Evolutionary conservation across 2,329 filamentous ascomycete genomes (phyloP), one percentile per base, ranked within the genome.

Genomic region (Trichoderma breve): DNA sequence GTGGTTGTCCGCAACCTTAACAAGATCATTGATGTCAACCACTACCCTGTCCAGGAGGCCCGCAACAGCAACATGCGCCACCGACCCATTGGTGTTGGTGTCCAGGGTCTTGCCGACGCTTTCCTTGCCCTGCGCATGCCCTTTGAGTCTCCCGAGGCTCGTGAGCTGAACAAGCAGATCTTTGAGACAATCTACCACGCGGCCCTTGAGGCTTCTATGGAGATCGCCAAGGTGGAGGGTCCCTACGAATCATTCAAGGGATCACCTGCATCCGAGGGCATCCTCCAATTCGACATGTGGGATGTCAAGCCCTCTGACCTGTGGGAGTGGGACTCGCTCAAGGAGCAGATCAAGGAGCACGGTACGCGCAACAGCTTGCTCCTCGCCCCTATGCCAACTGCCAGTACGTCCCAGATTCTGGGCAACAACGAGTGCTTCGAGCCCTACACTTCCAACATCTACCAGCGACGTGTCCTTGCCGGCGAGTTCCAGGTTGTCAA

Each of bases 401-500:
- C 96, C 71, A 96, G 92, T 75, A 99, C 96, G 47, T 97, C 94
- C 73, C 96, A 99, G 86, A 99, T 99, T 81, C 88, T 99, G 77
- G 96, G 96, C 78, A 97, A 98, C 89, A 99, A 99, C 82, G 96
- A 99, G 85, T 99, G 96, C 88, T 99, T 99, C 82, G 96, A 99
- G 88, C 96, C 96, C 53, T 99, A 99, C 86, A 99, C 96, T 5
- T 98, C 95, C 77, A 99, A 99, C 88, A 99, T 99, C 83, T 99
- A 99, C 87, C 97, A 95, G 77, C 95, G 96, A 75, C 95, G 96
- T 88, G 96, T 99, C 71, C 88, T 99, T 78, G 96, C 96, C 76
- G 96, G 96, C 78, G 96, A 99, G 83, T 99, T 99, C 90, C 96
- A 99, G 85, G 94, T 99, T 70, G 96, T 99, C 82, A 99, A 99